These are phyloP conservation scores for Neurospora crassa DNA, from an alignment of 2,329 filamentous ascomycete genomes.

Conservation along the genomic window DNA sequence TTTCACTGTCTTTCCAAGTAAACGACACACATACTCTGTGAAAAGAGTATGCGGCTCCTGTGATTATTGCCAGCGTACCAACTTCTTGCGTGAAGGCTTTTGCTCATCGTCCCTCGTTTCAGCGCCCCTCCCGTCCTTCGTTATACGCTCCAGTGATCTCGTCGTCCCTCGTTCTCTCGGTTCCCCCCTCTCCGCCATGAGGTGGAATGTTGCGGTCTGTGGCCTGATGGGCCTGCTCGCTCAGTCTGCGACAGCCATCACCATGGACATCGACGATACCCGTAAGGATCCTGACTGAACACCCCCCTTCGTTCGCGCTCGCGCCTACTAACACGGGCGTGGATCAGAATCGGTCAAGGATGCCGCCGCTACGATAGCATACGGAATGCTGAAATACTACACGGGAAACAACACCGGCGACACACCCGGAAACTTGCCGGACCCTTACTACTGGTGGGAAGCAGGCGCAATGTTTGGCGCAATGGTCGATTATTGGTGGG, in stretches of 20 bases:
- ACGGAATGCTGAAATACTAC: slow-evolving; percentile 39
- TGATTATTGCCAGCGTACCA: background rate
- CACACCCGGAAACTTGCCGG: slow-evolving; percentile 46
- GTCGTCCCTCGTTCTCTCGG: background rate
- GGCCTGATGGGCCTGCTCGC: slow-evolving; percentile 14
- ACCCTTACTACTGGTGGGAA: slow-evolving; percentile 69
- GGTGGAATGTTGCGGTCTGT: slow-evolving; percentile 8
- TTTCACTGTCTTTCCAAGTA: background rate
- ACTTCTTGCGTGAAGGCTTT: background rate
- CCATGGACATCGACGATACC: slow-evolving; percentile 16
- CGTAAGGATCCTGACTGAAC: slow-evolving; percentile 9
- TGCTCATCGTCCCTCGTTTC: background rate
- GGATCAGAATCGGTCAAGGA: slow-evolving; percentile 39
- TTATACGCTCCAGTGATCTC: background rate
- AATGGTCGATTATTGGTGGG: slow-evolving; percentile 62
- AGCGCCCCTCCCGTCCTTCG: background rate
- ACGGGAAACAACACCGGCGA: slow-evolving; percentile 51
- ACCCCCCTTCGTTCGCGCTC: background rate
- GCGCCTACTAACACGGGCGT: slow-evolving; percentile 4
- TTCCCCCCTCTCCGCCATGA: slow-evolving; percentile 9
- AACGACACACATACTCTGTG: background rate
- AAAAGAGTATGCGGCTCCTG: background rate
- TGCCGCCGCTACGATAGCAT: slow-evolving; percentile 38
- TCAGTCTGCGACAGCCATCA: slow-evolving; percentile 11
- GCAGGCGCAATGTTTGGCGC: slow-evolving; percentile 62